Percentiles rank a stretch among this genome's conserved stretches.
These are phyloP conservation scores for Xylariales sp. DNA, from an alignment of 2,329 filamentous ascomycete species.

Conservation along the genomic window DNA sequence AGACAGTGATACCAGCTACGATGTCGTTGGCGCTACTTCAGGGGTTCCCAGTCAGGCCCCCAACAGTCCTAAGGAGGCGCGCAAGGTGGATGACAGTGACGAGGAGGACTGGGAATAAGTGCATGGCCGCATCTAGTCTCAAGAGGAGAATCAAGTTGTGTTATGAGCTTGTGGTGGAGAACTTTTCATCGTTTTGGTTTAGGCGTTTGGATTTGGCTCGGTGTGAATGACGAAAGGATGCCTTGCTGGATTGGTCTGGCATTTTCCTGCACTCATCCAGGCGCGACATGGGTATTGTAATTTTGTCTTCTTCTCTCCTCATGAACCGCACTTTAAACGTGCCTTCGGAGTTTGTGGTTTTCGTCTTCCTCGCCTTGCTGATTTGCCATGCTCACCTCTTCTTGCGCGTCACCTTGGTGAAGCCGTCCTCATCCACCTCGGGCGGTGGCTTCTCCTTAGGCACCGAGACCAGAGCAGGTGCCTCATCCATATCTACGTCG, in stretches of 20 bases:
- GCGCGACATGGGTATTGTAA: slow-evolving; percentile 1
- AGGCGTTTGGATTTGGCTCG: slow-evolving; percentile 1
- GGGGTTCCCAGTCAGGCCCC: slow-evolving; percentile 76
- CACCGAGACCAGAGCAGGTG: slow-evolving; percentile 53
- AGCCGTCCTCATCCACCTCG: slow-evolving; percentile 77
- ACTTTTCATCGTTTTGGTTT: not conserved
- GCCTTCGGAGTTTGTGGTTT: too few species aligned
- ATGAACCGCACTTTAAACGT: too few species aligned
- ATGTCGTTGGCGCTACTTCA: slow-evolving; percentile 77
- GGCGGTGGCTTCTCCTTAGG: slow-evolving; percentile 62
- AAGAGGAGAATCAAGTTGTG: too few species aligned
- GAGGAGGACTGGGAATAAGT: slow-evolving; percentile 47
- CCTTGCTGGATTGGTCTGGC: slow-evolving; percentile 12
- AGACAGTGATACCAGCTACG: slow-evolving; percentile 94
- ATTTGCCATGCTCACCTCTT: slow-evolving; percentile 53
- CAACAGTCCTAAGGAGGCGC: slow-evolving; percentile 55
- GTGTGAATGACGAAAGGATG: slow-evolving; percentile 2
- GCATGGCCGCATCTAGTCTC: too few species aligned
- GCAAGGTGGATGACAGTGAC: slow-evolving; percentile 59
- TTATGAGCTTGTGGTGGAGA: too few species aligned
- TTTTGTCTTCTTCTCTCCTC: too few species aligned
- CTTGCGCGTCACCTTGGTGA: slow-evolving; percentile 69
- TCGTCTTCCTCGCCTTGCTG: too few species aligned
- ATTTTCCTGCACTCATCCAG: slow-evolving; percentile 15
- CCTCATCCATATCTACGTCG: slow-evolving; percentile 63